Conservation (phyloP, 2,329 filamentous ascomycete genomes). For the Tolypocladium endophyticum region DNA sequence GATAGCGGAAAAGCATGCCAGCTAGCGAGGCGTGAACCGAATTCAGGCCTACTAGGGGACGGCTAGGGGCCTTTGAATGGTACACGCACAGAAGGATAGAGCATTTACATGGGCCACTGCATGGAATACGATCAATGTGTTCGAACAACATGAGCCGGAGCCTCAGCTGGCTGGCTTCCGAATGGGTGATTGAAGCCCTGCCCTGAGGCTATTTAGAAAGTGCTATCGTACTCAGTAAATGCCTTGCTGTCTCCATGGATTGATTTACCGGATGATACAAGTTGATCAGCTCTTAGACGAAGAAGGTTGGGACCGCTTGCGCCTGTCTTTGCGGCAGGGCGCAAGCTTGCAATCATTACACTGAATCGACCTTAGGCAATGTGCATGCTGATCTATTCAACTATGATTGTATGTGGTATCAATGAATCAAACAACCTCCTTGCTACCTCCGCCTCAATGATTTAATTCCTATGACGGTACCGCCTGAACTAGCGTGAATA, state of each 20-base stretch:
- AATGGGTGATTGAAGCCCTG: neutral
- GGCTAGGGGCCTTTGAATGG: neutral
- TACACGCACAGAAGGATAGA: neutral
- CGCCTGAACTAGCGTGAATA: neutral
- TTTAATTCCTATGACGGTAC: neutral
- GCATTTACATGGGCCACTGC: conserved; percentile 2
- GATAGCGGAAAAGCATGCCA: neutral
- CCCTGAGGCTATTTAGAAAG: neutral
- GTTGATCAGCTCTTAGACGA: neutral
- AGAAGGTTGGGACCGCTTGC: neutral
- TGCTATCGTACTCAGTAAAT: neutral
- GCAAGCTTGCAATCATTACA: neutral
- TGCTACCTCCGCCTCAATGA: neutral
- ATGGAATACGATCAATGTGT: conserved; percentile 2
- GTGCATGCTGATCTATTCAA: neutral
- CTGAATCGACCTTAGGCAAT: neutral
- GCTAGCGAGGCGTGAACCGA: neutral
- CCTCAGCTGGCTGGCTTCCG: neutral
- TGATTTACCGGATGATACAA: neutral
- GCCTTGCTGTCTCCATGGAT: neutral
- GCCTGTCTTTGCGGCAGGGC: neutral
- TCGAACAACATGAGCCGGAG: neutral
- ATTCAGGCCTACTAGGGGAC: neutral
- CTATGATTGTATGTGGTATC: neutral
- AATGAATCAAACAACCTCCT: neutral